Conservation (phyloP, 2,329 filamentous ascomycete species). For the Samsoniella hepiali region DNA sequence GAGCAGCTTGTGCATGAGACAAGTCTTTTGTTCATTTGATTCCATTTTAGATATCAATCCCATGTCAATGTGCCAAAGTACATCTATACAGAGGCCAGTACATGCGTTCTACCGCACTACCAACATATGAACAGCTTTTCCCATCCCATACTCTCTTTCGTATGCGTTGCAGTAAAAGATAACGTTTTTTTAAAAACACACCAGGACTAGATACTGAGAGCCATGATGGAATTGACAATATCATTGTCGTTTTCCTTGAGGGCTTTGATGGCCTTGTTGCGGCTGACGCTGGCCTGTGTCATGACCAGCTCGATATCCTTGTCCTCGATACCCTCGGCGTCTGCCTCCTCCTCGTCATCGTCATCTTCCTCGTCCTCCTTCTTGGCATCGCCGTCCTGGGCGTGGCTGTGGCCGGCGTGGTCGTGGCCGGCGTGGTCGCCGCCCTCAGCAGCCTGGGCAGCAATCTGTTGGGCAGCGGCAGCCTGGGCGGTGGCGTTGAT, state of each 20-base stretch:
- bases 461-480: conserved; percentile 91
- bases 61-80: conserved; percentile 5
- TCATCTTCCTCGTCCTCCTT: conserved; percentile 75
- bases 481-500: conserved; percentile 97
- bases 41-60: conserved; percentile 18
- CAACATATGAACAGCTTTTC: conserved; percentile 19
- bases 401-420: conserved; percentile 65
- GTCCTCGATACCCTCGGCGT: conserved; percentile 89
- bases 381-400: conserved; percentile 60
- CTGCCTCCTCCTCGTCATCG: conserved; percentile 93
- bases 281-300: conserved; percentile 92
- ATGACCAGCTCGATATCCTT: conserved; percentile 99
- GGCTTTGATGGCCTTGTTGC: conserved; percentile 98
- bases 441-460: conserved; percentile 63
- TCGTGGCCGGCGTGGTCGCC: conserved; percentile 70
- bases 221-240: conserved; percentile 99
- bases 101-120: conserved; percentile 17
- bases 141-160: conserved; percentile 14
- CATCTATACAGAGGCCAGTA: conserved; percentile 15
- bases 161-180: conserved; percentile 15
- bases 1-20: neutral
- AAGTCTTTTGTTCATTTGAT: conserved; percentile 15
- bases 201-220: conserved; percentile 69
- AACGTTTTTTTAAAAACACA: conserved; percentile 21
- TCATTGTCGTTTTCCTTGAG: conserved; percentile 99